These are phyloP conservation scores for Colletotrichum euphorbiae DNA, from an alignment of 2,329 filamentous ascomycete species.

Conservation along the genomic window DNA sequence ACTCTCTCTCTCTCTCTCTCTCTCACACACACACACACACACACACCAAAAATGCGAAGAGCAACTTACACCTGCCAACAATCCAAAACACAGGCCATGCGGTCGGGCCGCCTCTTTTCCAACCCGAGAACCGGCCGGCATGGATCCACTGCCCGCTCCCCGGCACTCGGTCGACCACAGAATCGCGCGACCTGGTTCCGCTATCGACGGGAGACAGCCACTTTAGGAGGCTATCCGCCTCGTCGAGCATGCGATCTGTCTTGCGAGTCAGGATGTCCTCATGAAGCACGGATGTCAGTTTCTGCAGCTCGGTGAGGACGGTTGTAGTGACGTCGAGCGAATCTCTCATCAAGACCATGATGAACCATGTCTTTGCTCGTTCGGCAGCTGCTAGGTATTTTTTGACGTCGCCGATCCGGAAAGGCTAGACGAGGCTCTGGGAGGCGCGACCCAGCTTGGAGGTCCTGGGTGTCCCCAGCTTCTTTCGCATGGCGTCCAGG, in stretches of 20 bases:
- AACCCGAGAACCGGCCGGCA: constrained; percentile 37
- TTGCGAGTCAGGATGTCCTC: constrained; percentile 41
- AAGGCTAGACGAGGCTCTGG: constrained; percentile 41
- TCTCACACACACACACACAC: too few relatives aligned
- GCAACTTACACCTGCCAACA: constrained; percentile 43
- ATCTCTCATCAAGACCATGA: constrained; percentile 44
- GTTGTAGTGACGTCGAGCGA: constrained; percentile 39
- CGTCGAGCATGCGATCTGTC: constrained; percentile 35
- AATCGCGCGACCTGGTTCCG: constrained; percentile 37
- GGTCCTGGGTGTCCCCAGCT: constrained; percentile 36
- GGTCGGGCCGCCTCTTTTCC: constrained; percentile 34
- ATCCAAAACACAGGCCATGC: constrained; percentile 43
- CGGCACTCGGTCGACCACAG: constrained; percentile 37
- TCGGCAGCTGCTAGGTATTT: constrained; percentile 42
- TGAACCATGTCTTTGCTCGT: constrained; percentile 44
- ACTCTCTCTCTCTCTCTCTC: too few relatives aligned
- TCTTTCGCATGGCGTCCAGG: constrained; percentile 39
- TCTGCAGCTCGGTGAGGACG: constrained; percentile 42
- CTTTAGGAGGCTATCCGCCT: constrained; percentile 38
- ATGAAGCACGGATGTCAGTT: constrained; percentile 40
- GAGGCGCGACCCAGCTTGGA: constrained; percentile 37
- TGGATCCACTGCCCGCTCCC: constrained; percentile 43
- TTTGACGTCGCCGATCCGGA: constrained; percentile 40
- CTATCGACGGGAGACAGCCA: constrained; percentile 42
- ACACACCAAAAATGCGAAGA: background rate